These are phyloP conservation scores for Neonectria punicea DNA, from an alignment of 2,329 filamentous ascomycete species.

Conservation along the genomic window DNA sequence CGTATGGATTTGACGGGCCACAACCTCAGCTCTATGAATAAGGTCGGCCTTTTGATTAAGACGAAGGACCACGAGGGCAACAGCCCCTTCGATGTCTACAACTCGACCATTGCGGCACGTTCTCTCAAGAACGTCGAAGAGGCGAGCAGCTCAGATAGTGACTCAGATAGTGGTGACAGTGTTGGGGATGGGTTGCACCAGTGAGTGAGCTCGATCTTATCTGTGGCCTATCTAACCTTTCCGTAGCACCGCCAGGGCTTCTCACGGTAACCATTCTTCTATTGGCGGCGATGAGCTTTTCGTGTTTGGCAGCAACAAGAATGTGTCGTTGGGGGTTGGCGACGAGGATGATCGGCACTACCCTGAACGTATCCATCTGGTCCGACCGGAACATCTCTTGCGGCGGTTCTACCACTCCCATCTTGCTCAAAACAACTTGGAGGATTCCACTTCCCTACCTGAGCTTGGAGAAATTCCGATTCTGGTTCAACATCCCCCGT, in stretches of 20 bases:
- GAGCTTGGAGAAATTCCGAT: slow-evolving; percentile 71
- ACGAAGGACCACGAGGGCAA: slow-evolving; percentile 96
- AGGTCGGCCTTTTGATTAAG: slow-evolving; percentile 83
- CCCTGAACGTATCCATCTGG: slow-evolving; percentile 83
- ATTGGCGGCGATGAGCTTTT: slow-evolving; percentile 82
- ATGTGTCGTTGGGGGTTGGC: slow-evolving; percentile 90
- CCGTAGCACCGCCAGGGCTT: slow-evolving; percentile 33
- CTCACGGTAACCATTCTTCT: slow-evolving; percentile 31
- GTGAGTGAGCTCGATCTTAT: slow-evolving; percentile 40
- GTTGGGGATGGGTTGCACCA: slow-evolving; percentile 38
- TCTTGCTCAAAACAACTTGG: slow-evolving; percentile 58
- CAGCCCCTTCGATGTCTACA: slow-evolving; percentile 93
- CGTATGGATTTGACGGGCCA: slow-evolving; percentile 70
- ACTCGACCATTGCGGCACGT: slow-evolving; percentile 84
- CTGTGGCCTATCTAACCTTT: slow-evolving; percentile 23
- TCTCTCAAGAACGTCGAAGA: slow-evolving; percentile 64
- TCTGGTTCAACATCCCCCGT: slow-evolving; percentile 75
- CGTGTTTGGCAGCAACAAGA: slow-evolving; percentile 96
- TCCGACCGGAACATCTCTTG: slow-evolving; percentile 81
- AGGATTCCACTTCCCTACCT: slow-evolving; percentile 42
- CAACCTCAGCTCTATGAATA: slow-evolving; percentile 67
- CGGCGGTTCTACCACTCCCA: slow-evolving; percentile 78
- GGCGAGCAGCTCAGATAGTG: slow-evolving; percentile 61
- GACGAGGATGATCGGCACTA: slow-evolving; percentile 95
- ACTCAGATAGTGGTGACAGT: slow-evolving; percentile 66